These are phyloP conservation scores for Xanthoconium stramineum DNA, from an alignment of 768 basidiomycete species.

Conservation along the genomic window DNA sequence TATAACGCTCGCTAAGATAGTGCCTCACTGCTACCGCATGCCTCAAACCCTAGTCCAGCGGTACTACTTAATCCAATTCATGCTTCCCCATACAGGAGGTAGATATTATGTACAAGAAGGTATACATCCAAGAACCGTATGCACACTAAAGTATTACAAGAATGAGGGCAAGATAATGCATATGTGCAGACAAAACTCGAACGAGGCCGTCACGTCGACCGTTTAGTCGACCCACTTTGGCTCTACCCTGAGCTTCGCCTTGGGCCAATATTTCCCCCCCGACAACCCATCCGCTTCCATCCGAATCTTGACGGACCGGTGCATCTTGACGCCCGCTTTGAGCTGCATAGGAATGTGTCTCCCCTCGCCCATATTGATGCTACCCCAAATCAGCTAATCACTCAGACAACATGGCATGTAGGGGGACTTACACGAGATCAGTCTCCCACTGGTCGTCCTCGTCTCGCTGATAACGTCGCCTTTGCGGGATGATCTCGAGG, in stretches of 20 bases:
- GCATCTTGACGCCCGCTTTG: conserved; percentile 36
- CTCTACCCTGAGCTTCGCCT: conserved; percentile 35
- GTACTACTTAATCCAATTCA: no score
- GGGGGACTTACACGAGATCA: conserved; percentile 16
- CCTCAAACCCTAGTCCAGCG: no score
- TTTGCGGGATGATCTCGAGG: conserved; percentile 51
- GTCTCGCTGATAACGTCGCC: conserved; percentile 26
- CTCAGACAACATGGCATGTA: not conserved
- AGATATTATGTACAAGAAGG: no score
- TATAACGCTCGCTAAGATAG: no score
- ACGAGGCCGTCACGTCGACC: not conserved
- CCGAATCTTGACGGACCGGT: conserved; percentile 47
- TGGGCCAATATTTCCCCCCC: conserved; percentile 38
- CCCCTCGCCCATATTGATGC: conserved; percentile 40
- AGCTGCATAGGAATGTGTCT: conserved; percentile 41
- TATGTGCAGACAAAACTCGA: not conserved
- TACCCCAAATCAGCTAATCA: conserved; percentile 6
- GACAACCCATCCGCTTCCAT: conserved; percentile 45
- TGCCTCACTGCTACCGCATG: no score
- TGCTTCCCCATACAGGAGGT: no score
- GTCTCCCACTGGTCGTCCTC: conserved; percentile 15
- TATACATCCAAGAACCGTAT: no score
- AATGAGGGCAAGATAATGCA: not conserved
- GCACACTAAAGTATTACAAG: not conserved
- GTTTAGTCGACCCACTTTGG: conserved; percentile 41